Percentiles rank a stretch among this genome's conserved stretches.
Conservation (phyloP, 306 rosid species). For the Castanea mollissima region DNA sequence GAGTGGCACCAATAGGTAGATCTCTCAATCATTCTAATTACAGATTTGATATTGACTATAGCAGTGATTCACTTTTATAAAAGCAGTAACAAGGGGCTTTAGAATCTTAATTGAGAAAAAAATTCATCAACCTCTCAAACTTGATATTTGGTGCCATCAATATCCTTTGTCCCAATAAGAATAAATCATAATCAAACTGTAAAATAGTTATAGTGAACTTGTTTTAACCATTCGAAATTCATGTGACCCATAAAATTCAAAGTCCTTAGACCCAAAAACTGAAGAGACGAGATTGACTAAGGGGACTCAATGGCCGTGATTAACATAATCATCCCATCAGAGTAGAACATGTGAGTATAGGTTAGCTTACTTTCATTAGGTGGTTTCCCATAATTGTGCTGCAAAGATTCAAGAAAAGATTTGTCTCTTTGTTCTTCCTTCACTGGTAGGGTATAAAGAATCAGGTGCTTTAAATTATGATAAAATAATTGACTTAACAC, state of each 20-base stretch:
- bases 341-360: conserved; percentile 14
- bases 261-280: not conserved
- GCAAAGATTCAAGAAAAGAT: conserved; percentile 62
- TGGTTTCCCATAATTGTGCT: conserved; percentile 52
- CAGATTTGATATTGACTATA: too few relatives aligned
- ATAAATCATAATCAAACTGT: not conserved
- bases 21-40: too few relatives aligned
- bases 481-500: conserved; percentile 4
- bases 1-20: too few relatives aligned
- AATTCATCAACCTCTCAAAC: too few relatives aligned
- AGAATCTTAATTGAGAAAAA: too few relatives aligned
- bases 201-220: not conserved
- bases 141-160: too few relatives aligned
- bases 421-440: conserved; percentile 54
- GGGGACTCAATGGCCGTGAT: not conserved
- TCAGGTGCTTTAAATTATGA: not conserved
- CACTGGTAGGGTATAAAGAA: conserved; percentile 44
- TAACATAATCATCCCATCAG: not conserved
- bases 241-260: not conserved
- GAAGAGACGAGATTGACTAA: conserved; percentile 3
- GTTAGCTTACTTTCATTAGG: conserved; percentile 50
- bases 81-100: too few relatives aligned
- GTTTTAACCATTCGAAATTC: conserved; percentile 3
- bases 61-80: too few relatives aligned
- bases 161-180: too few relatives aligned